Evolutionary conservation across 2,329 filamentous ascomycete genomes (phyloP).

Genomic region (Botrytis deweyae): DNA sequence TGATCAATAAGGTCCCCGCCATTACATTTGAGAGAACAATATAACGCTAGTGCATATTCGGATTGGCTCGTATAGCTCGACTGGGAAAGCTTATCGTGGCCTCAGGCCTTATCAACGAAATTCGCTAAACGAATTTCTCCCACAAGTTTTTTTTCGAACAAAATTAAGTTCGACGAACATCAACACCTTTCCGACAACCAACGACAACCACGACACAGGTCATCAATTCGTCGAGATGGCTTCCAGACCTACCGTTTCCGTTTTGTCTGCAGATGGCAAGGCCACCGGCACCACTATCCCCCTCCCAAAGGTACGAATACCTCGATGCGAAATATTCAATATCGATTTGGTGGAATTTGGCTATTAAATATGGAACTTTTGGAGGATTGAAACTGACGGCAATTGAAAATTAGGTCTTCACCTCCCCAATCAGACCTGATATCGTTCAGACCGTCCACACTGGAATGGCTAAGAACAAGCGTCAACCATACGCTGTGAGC

Average conservation of each 20-base stretch:
- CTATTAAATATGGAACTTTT: neutral
- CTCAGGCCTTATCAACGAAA: conserved; percentile 13
- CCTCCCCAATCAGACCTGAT: conserved; percentile 94
- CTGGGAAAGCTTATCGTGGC: neutral
- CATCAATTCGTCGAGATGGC: conserved; percentile 60
- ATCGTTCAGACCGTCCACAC: conserved; percentile 97
- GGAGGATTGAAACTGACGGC: conserved; percentile 30
- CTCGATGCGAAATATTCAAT: conserved; percentile 7
- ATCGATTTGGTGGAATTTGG: conserved; percentile 9
- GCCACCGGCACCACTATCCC: conserved; percentile 85
- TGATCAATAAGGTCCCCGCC: neutral
- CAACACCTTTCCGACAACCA: conserved; percentile 27
- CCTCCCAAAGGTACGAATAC: conserved; percentile 64
- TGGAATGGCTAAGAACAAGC: conserved; percentile 99
- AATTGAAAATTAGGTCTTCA: conserved; percentile 67
- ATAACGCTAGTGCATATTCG: neutral
- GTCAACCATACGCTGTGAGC: conserved; percentile 98
- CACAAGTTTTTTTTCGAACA: conserved; percentile 10
- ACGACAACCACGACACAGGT: conserved; percentile 34
- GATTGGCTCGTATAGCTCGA: neutral
- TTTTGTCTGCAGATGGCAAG: conserved; percentile 94
- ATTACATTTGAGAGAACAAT: neutral
- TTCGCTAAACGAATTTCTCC: conserved; percentile 20
- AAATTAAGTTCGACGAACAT: conserved; percentile 16
- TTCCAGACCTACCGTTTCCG: conserved; percentile 95